Evolutionary conservation across 2,329 filamentous ascomycete genomes (phyloP), one percentile per base, ranked within the genome.

Genomic region (Botrytis cinerea): DNA sequence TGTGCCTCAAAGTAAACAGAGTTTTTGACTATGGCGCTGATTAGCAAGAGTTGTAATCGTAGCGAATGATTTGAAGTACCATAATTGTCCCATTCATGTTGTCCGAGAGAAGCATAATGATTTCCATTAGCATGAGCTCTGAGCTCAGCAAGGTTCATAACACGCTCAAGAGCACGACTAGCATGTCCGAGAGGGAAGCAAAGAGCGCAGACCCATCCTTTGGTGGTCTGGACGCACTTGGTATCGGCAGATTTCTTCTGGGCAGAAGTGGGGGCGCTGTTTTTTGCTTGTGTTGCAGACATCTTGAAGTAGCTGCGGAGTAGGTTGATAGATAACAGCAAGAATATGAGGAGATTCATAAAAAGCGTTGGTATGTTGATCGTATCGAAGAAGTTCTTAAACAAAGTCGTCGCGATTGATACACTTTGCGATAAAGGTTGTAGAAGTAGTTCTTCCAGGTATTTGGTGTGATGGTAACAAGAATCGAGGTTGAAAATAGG

Each of bases 121-220:
- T 32, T 69, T 4, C 48, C 18, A 32, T 48, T 10, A 18, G 48
- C 66, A 43, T 69, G 66, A 57, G 5, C 7, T 20, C 40, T 57
- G n/a, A 69, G 66, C 48, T 57, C 48, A 32, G 18, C 2, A 43
- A 69, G n/a, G 20, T 9, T 57, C 38, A 69, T 32, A 43, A 69
- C 18, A 28, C 66, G 66, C 48, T 69, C 48, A 32, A 69, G n/a
- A 14, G 66, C 66, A 25, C 66, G 66, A 28, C n/a, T 69, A 25
- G 48, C 38, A 32, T 69, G 25, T 16, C 38, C 48, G 12, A 69
- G 51, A 69, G 66, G 66, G n/a, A 69, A 69, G 38, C 66, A 69
- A 43, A 69, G 51, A 69, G 66, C 66, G 66, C 66, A 69, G 66
- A 69, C 66, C 66, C 66, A 69, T 57, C 66, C 66, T 20, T 69